These are phyloP conservation scores for Ophiostoma sp. DNA, from an alignment of 2,329 filamentous ascomycete species.

Conservation along the genomic window DNA sequence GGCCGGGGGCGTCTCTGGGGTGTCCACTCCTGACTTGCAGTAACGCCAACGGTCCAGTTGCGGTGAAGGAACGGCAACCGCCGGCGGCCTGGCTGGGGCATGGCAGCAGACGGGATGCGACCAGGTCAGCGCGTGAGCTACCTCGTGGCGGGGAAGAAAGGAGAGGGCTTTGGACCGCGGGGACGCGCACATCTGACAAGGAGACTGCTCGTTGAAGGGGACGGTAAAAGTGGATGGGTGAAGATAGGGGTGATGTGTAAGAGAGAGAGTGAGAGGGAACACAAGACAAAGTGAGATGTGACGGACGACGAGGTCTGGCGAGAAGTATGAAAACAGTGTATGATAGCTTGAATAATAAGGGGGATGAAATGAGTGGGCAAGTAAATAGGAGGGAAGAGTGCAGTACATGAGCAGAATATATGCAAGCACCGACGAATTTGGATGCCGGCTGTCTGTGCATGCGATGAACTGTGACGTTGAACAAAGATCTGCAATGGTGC, in stretches of 20 bases:
- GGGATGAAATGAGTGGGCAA: background rate
- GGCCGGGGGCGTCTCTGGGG: conserved; percentile 32
- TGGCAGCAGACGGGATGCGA: conserved; percentile 33
- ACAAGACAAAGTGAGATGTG: background rate
- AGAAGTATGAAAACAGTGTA: background rate
- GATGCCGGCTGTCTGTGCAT: too few species aligned
- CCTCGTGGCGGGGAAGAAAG: background rate
- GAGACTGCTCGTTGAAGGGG: background rate
- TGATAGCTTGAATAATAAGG: background rate
- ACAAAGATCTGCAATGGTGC: conserved; percentile 12
- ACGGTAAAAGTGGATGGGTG: background rate
- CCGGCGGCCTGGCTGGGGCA: conserved; percentile 41
- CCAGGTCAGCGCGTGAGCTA: conserved; percentile 6
- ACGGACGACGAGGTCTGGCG: background rate
- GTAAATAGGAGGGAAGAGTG: background rate
- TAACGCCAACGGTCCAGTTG: conserved; percentile 47
- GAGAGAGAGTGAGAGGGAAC: background rate
- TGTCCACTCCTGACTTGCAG: conserved; percentile 38
- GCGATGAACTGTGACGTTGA: background rate
- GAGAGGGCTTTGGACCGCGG: conserved; percentile 13
- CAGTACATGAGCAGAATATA: background rate
- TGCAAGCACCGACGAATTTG: background rate
- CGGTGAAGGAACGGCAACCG: conserved; percentile 50
- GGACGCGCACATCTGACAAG: conserved; percentile 16
- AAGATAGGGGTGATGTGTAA: background rate